Evolutionary conservation across 2,329 filamentous ascomycete genomes (phyloP).

Genomic region (Xylariaceae sp.): DNA sequence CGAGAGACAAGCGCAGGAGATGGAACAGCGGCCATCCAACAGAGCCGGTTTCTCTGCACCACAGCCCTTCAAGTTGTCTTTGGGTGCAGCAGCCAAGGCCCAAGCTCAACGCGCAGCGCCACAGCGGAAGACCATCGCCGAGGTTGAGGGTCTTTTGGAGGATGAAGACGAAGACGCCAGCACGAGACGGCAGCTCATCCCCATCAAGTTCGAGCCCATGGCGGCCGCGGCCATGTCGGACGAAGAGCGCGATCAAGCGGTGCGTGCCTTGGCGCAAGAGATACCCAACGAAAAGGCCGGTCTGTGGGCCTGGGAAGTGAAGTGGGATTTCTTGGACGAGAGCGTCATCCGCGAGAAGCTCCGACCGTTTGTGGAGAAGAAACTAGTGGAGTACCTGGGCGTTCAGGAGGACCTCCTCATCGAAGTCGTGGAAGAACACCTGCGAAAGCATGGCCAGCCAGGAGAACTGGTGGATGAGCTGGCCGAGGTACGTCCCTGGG

Average conservation of each 20-base stretch:
- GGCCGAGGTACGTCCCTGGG: conserved; percentile 63
- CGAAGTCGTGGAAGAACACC: conserved; percentile 83
- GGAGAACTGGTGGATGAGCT: conserved; percentile 79
- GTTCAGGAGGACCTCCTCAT: conserved; percentile 95
- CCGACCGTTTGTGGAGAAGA: conserved; percentile 94
- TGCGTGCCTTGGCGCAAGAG: conserved; percentile 77
- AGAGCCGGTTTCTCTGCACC: conserved; percentile 48
- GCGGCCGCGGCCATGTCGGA: conserved; percentile 69
- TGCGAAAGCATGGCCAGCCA: conserved; percentile 72
- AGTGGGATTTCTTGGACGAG: conserved; percentile 88
- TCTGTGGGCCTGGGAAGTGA: conserved; percentile 87
- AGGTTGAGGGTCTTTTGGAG: conserved; percentile 90
- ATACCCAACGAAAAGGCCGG: conserved; percentile 85
- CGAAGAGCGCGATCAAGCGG: conserved; percentile 80
- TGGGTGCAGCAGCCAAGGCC: conserved; percentile 77
- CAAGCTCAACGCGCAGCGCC: conserved; percentile 53
- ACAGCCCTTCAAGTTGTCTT: conserved; percentile 85
- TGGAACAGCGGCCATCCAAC: conserved; percentile 48
- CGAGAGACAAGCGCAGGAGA: conserved; percentile 74
- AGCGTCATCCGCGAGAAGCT: conserved; percentile 78
- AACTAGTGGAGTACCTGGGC: conserved; percentile 93
- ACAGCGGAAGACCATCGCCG: conserved; percentile 76
- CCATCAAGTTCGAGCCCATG: conserved; percentile 75
- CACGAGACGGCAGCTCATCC: conserved; percentile 71
- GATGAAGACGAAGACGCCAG: conserved; percentile 81